Conservation (phyloP, 176 grass and related monocot species). For the Oryza longistaminata region DNA sequence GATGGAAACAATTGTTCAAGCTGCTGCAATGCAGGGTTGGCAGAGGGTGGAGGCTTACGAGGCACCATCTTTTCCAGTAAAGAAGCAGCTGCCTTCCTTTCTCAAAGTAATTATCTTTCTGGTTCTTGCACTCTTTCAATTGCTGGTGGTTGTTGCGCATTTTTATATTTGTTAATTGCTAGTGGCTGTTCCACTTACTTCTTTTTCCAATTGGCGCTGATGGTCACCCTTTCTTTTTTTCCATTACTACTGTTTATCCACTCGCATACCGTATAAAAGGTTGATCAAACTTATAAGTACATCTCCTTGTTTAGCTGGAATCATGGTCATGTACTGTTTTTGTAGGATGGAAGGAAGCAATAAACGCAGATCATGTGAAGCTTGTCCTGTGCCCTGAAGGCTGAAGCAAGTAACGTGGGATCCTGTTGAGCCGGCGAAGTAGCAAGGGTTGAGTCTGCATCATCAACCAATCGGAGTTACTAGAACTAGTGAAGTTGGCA, state of each 20-base stretch:
- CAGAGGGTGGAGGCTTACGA: slow-evolving; percentile 23
- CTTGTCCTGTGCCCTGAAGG: slow-evolving; percentile 58
- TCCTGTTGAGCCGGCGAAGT: no score
- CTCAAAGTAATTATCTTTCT: slow-evolving; percentile 60
- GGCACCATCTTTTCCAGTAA: slow-evolving; percentile 44
- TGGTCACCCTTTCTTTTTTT: neutral
- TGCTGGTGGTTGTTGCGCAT: neutral
- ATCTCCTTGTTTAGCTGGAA: neutral
- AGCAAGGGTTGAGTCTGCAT: neutral
- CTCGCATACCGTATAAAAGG: neutral
- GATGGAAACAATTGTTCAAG: slow-evolving; percentile 25
- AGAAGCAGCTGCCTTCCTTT: slow-evolving; percentile 64
- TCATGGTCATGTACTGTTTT: neutral
- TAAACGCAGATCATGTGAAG: slow-evolving; percentile 63
- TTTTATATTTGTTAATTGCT: neutral
- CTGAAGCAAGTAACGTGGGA: slow-evolving; percentile 10
- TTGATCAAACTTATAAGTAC: neutral
- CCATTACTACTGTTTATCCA: neutral
- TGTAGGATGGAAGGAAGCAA: slow-evolving; percentile 79
- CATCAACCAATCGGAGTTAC: neutral
- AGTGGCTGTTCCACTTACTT: neutral
- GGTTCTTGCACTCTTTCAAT: neutral
- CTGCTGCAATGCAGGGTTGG: slow-evolving; percentile 1
- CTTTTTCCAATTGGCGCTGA: neutral
- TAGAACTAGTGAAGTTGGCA: neutral